Conservation (phyloP, 805 yeast genomes). For the Yamadazyma kitorensis region DNA sequence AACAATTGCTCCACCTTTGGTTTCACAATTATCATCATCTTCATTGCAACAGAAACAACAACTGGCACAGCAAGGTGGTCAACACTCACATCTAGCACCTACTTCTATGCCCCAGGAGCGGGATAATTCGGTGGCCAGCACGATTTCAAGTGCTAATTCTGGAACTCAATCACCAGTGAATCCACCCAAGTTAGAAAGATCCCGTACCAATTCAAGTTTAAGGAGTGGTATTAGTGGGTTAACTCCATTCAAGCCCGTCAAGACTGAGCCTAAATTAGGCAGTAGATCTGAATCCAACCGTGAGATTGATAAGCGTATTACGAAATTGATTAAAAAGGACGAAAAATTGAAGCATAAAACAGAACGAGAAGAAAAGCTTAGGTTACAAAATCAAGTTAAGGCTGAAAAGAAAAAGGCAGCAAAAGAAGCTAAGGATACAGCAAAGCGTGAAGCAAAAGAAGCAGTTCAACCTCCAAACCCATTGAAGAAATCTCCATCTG, state of each 20-base stretch:
- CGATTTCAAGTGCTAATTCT: too few species aligned
- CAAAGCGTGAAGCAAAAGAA: constrained; percentile 1
- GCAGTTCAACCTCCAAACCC: background rate
- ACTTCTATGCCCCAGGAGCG: background rate
- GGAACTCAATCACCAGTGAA: constrained; percentile 2
- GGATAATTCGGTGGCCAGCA: too few species aligned
- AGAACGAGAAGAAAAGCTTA: constrained; percentile 11
- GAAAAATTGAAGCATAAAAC: constrained; percentile 17
- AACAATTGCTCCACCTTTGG: too few species aligned
- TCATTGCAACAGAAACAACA: too few species aligned
- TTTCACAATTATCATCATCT: too few species aligned
- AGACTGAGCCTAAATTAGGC: constrained; percentile 19
- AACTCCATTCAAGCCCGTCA: constrained; percentile 28
- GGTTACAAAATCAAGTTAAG: constrained; percentile 11
- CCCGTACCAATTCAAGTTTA: constrained; percentile 19
- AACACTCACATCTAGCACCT: background rate
- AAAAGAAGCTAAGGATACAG: constrained; percentile 9
- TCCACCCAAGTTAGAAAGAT: constrained; percentile 11
- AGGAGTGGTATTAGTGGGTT: constrained; percentile 22
- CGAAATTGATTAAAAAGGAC: constrained; percentile 31
- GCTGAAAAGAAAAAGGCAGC: constrained; percentile 6
- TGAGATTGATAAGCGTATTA: constrained; percentile 31
- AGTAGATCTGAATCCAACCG: constrained; percentile 17
- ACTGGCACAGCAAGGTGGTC: background rate
- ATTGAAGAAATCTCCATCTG: constrained; percentile 6